Conservation (phyloP, 148 eudicot genomes). For the Dysphania ambrosioides region DNA sequence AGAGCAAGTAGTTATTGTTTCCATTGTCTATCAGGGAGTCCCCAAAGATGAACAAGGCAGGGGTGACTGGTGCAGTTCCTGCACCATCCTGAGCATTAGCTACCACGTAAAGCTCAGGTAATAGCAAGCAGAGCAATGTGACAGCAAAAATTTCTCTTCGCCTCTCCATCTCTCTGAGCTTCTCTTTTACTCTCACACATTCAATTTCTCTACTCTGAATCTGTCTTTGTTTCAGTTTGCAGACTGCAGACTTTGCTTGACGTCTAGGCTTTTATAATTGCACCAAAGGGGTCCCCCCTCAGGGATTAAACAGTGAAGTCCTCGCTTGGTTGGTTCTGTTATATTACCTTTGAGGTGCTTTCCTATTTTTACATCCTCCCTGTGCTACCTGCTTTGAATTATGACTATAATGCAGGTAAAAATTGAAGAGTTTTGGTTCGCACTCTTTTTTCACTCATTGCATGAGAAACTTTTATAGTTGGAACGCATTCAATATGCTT, state of each 20-base stretch:
- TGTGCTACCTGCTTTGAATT: not conserved
- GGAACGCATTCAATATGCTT: not conserved
- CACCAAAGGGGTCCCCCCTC: conserved; percentile 2
- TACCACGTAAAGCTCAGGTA: conserved; percentile 9
- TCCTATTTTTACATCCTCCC: conserved; percentile 4
- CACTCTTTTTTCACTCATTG: conserved; percentile 13
- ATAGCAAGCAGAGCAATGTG: conserved; percentile 23
- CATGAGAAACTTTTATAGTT: conserved; percentile 5
- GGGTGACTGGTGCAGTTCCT: conserved; percentile 31
- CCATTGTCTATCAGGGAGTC: conserved; percentile 50
- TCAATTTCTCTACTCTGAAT: not conserved
- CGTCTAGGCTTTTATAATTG: conserved; percentile 17
- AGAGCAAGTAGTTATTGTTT: conserved; percentile 39
- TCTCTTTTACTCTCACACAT: conserved; percentile 2
- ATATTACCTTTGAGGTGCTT: not conserved
- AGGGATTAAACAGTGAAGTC: not conserved
- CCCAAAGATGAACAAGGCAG: conserved; percentile 46
- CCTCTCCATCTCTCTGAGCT: conserved; percentile 26
- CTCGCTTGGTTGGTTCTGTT: not conserved
- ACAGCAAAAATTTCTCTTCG: conserved; percentile 1
- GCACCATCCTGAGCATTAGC: conserved; percentile 30
- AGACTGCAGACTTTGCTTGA: conserved; percentile 6
- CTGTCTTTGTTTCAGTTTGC: conserved; percentile 3
- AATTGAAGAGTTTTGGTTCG: conserved; percentile 17
- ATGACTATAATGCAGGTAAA: conserved; percentile 6